Evolutionary conservation across 441 rosid species (phyloP).

Genomic region (Gossypium lobatum): DNA sequence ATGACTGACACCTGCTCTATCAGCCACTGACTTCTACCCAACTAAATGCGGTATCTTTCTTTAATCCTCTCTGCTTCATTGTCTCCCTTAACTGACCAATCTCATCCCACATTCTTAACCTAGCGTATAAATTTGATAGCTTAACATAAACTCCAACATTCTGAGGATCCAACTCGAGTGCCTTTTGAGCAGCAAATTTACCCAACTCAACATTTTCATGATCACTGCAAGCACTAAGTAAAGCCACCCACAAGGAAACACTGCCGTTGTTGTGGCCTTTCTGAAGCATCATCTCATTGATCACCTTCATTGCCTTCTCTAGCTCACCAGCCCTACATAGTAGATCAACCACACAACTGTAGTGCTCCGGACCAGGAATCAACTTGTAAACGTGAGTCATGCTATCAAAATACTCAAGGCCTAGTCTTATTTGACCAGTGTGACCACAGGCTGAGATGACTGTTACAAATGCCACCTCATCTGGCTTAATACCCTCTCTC

Average conservation of each 20-base stretch:
- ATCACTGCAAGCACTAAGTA: constrained; percentile 41
- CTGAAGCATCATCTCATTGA: constrained; percentile 34
- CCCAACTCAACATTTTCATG: constrained; percentile 40
- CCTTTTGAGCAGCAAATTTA: constrained; percentile 42
- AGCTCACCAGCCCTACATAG: constrained; percentile 50
- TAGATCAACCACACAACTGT: constrained; percentile 48
- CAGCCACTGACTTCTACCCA: constrained; percentile 37
- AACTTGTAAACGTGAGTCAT: constrained; percentile 32
- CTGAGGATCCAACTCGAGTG: constrained; percentile 46
- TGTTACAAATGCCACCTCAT: constrained; percentile 42
- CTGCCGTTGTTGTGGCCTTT: constrained; percentile 23
- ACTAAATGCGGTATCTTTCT: constrained; percentile 47
- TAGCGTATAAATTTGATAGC: constrained; percentile 50
- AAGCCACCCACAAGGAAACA: constrained; percentile 50
- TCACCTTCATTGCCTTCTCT: constrained; percentile 40
- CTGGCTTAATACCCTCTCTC: constrained; percentile 36
- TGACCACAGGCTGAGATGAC: constrained; percentile 54
- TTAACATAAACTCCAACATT: constrained; percentile 39
- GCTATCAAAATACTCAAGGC: constrained; percentile 39
- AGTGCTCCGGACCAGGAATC: constrained; percentile 42
- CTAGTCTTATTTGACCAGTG: constrained; percentile 45
- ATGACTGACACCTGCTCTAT: neutral
- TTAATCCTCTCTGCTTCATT: constrained; percentile 32
- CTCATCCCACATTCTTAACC: constrained; percentile 49
- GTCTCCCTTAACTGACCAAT: constrained; percentile 33